Evolutionary conservation across 306 rosid genomes (phyloP).

Genomic region (Vachellia collinsii): DNA sequence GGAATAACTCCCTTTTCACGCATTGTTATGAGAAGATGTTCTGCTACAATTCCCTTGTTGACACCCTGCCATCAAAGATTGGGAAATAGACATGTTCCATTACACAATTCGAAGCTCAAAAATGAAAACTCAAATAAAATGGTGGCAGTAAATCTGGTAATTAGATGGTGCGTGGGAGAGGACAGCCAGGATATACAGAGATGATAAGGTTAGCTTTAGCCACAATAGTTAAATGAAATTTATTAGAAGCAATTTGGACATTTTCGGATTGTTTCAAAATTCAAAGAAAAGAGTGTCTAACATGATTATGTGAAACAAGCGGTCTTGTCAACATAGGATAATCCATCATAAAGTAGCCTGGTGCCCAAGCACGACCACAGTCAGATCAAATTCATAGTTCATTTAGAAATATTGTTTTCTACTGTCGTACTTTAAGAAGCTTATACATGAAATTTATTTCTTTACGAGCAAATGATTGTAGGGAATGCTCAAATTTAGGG

Average conservation of each 20-base stretch:
- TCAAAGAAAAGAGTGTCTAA: neutral
- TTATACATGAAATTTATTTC: neutral
- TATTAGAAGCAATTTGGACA: neutral
- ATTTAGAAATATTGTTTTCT: neutral
- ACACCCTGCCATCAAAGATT: slow-evolving; percentile 61
- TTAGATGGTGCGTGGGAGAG: neutral
- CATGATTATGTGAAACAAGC: neutral
- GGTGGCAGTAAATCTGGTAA: neutral
- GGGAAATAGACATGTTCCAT: neutral
- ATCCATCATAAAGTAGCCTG: neutral
- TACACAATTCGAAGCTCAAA: neutral
- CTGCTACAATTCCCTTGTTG: slow-evolving; percentile 82
- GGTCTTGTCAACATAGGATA: neutral
- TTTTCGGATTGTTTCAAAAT: neutral
- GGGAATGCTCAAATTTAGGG: neutral
- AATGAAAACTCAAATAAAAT: neutral
- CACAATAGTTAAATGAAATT: neutral
- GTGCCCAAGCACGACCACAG: neutral
- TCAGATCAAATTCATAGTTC: neutral
- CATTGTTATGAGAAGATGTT: slow-evolving; percentile 65
- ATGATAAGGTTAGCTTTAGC: neutral
- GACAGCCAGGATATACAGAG: neutral
- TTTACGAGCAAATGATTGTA: neutral
- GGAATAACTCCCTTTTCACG: slow-evolving; percentile 60
- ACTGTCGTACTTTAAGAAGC: neutral